Base-by-base conservation (phyloP, 305 asterid species). In the Fraxinus sp. region DNA sequence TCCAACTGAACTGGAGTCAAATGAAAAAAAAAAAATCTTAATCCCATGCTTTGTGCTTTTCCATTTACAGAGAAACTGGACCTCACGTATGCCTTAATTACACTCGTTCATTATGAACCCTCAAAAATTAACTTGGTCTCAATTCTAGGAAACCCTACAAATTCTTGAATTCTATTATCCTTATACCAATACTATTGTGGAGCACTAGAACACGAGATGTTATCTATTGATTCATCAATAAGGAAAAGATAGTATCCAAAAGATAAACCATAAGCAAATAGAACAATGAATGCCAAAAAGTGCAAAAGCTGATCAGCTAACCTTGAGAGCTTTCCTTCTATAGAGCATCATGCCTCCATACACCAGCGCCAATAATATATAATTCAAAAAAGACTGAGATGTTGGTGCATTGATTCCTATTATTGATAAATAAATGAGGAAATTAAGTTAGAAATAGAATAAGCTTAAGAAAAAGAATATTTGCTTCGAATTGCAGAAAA, bases 391-490 rank as follows among this genome's bases (percentile, higher is more conserved):
- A 76, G 99, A 96, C 93, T 96, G 98, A 66, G 99, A 94, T 52
- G 99, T 96, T 35, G 99, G 98, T 84, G 98, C 98, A 86, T 94
- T 96, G 49, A 96, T 92, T 80, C 99, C 99, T 96, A 83, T n/a
- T 20, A 49, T 57, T 66, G 5, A 81, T 79, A 86, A 52, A 83
- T 3, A 81, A 49, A 83, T 52, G 4, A 57, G 57, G 18, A 22
- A 8, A 73, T 39, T n/a, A 35, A 64, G 32, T 73, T 30, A 36
- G 18, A 76, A 72, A 74, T 13, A 44, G 18, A 57, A 59, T 32
- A 81, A 81, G n/a, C 41, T 55, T 68, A 3, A 2, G 11, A 57
- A 33, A 68, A 76, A 46, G 18, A 35, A 26, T 24, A 14, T 24
- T 76, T 49, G 28, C 81, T 46, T 73, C 57, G 28, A 11, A 33